A percentile compares a stretch with the other conserved stretches of the same genome.
phyloP scores from a whole-genome alignment of 2,329 filamentous ascomycete species.

The Ophiostoma tasmaniense region DNA sequence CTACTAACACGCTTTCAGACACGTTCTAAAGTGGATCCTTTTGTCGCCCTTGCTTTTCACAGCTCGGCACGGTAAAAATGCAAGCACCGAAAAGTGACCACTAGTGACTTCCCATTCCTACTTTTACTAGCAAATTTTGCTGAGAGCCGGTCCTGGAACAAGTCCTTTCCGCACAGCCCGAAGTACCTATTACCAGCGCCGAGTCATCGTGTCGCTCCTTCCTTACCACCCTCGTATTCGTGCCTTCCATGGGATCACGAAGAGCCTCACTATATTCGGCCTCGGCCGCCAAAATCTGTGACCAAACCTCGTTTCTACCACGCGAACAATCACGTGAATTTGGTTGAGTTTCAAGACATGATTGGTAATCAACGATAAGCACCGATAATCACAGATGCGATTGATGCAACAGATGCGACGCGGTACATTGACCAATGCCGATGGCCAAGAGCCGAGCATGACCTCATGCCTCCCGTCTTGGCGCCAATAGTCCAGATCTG shows the following conservation, averaged over 20 bases:
- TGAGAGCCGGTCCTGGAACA: neutral
- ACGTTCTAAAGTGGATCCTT: neutral
- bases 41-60: neutral
- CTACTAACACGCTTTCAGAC: neutral
- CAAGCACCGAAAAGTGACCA: neutral
- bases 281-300: neutral
- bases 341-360: neutral
- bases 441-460: neutral
- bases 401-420: neutral
- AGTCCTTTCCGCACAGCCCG: neutral
- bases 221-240: neutral
- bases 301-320: too few relatives aligned
- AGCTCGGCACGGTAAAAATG: neutral
- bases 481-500: neutral
- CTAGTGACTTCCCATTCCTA: neutral
- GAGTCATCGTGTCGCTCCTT: neutral
- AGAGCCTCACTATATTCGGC: neutral
- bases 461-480: constrained; percentile 1
- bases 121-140: neutral
- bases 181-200: neutral
- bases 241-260: neutral
- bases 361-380: neutral
- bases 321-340: neutral
- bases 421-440: neutral
- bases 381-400: neutral